These are phyloP conservation scores for Tubosaeta sp. DNA, from an alignment of 768 basidiomycete species.

Conservation along the genomic window DNA sequence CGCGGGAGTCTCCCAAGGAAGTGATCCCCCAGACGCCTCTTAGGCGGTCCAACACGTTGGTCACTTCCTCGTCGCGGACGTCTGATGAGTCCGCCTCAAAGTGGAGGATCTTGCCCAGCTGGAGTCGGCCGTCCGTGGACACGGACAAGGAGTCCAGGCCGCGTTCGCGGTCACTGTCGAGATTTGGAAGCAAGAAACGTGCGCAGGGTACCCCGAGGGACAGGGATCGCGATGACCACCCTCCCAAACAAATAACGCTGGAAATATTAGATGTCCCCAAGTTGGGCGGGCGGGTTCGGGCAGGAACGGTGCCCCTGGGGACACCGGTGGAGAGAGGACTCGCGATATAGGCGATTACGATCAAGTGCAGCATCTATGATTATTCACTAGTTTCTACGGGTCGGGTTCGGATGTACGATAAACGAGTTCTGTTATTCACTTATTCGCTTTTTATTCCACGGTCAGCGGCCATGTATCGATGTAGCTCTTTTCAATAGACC, in stretches of 20 bases:
- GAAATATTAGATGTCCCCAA: neutral
- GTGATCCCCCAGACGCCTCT: neutral
- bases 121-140: slow-evolving; percentile 14
- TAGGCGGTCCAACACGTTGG: neutral
- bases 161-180: neutral
- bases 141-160: neutral
- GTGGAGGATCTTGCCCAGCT: slow-evolving; percentile 23
- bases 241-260: neutral
- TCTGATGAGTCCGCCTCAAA: neutral
- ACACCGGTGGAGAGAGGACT: slow-evolving; percentile 14
- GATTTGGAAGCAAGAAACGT: neutral
- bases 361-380: neutral
- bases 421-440: neutral
- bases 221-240: neutral
- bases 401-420: neutral
- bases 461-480: too few species aligned
- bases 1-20: neutral
- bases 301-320: too few species aligned
- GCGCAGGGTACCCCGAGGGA: neutral
- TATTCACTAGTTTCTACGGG: neutral
- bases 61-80: neutral
- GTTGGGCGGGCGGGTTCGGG: neutral
- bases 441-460: neutral
- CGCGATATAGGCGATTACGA: neutral
- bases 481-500: too few species aligned